A percentile compares a stretch with the other conserved stretches of the same genome.
These are phyloP conservation scores for Alnus rubra DNA, from an alignment of 306 rosid species.

Conservation along the genomic window DNA sequence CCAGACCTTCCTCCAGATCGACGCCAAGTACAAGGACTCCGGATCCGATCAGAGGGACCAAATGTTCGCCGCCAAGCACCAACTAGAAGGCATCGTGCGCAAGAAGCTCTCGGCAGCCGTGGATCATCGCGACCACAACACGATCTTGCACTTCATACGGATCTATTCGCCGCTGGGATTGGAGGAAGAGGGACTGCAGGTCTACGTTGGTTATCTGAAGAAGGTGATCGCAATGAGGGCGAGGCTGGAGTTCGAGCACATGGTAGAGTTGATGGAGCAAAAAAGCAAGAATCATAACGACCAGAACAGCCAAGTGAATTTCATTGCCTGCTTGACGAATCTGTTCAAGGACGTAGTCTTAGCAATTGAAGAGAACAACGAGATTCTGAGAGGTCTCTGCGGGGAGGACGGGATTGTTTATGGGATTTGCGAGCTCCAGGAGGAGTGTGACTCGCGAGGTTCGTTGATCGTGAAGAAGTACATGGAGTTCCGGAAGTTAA, in stretches of 20 bases:
- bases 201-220: slow-evolving; percentile 82
- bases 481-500: slow-evolving; percentile 83
- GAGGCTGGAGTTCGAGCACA: slow-evolving; percentile 68
- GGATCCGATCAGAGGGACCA: slow-evolving; percentile 80
- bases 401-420: slow-evolving; percentile 96
- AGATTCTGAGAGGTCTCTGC: slow-evolving; percentile 75
- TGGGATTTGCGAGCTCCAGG: slow-evolving; percentile 94
- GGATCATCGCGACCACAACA: slow-evolving; percentile 73
- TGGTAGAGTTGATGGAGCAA: slow-evolving; percentile 75
- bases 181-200: slow-evolving; percentile 90
- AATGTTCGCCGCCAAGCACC: slow-evolving; percentile 57
- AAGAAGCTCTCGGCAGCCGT: slow-evolving; percentile 75
- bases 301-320: slow-evolving; percentile 45
- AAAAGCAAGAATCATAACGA: slow-evolving; percentile 24
- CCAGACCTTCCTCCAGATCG: slow-evolving; percentile 67
- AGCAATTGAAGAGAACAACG: slow-evolving; percentile 84
- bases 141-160: slow-evolving; percentile 61
- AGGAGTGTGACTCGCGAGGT: slow-evolving; percentile 91
- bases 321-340: slow-evolving; percentile 80
- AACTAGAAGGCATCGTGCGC: slow-evolving; percentile 69
- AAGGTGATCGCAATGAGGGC: slow-evolving; percentile 94
- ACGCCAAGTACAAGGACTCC: slow-evolving; percentile 63
- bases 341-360: slow-evolving; percentile 84
- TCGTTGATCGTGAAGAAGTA: slow-evolving; percentile 81
- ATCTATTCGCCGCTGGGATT: slow-evolving; percentile 72